Base-by-base conservation (phyloP, 768 basidiomycete genomes). In the Phaffia tasmanica region DNA sequence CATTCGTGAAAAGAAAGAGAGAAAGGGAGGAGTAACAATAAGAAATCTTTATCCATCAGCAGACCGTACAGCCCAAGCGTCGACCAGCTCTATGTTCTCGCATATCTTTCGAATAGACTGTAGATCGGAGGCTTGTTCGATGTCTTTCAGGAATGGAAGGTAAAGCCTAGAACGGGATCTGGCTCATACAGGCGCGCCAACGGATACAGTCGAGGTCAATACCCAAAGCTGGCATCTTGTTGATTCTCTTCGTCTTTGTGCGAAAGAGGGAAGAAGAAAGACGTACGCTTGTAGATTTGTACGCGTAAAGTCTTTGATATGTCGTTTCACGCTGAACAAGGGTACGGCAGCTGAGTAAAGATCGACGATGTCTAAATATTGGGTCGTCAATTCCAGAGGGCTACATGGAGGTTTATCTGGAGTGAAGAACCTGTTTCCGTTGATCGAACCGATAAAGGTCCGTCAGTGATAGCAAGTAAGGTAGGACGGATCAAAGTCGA, bases 301-400 rank as follows among this genome's bases (percentile, higher is more conserved):
- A 7, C 62, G 59, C 2, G 62, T 61, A 29, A 67, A 67, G n/a
- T 53, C 42, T 18, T 61, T 35, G 14, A 67, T 47, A 56, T 67
- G 65, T 2, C 65, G 53, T 48, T 62, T 51, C 42, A 67, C 53
- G 4, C 27, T 55, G 21, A 47, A 30, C 0, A 49, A 9, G 1
- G 65, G 65, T 5, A 61, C 59, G 19, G 64, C 51, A 1, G 29
- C 42, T 29, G 63, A 47, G 27, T n/a, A 62, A 46, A 56, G 46
- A 14, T 67, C 65, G 42, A 67, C 59, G 23, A 85, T 72, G 19
- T 79, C 78, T 50, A 89, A 79, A 74, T 89, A 89, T 73, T 87
- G 86, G 49, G 85, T 75, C 3, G 85, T 83, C 55, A 87, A 82
- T 50, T 79, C 76, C 18, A 86, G 81, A 19, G 88, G 85, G 74